Base-by-base conservation (phyloP, 257 asterid genomes). In the Salvia splendens region DNA sequence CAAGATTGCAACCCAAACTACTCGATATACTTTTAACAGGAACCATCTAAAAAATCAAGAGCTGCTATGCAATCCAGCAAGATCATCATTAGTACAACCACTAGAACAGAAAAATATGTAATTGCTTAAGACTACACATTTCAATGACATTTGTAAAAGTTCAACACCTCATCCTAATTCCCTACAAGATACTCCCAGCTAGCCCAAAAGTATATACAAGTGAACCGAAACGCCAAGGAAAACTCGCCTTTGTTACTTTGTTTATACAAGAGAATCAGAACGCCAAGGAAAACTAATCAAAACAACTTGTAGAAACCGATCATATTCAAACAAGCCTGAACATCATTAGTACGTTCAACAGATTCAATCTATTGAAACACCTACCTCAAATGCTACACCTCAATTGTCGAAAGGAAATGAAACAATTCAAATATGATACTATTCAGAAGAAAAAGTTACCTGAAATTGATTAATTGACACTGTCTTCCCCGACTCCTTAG, bases 381-480 rank as follows among this genome's bases (percentile, higher is more conserved):
- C 66, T 45, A 30, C 28, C 59, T 16, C 12, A 58, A 69, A 33
- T 45, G 60, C 28, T 40, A 40, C 52, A 56, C 24, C 35, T 8
- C 61, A 66, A 9, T 46, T 20, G 5, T 42, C 8, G 8, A 0
- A 17, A 64, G 15, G 57, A 62, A 68, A 24, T 20, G 36, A 54
- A 67, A 69, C 38, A 17, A 32, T 5, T 30, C 17, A 66, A 70
- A 38, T 33, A 56, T 12, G 7, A 45, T 65, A 30, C 28, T 45
- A 14, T 20, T 47, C 2, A 51, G 53, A 66, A 41, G 24, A 69
- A 6, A 6, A 65, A 66, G 32, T 73, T 74, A 89, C 98, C 98
- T 91, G 97, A 77, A 94, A 94, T 75, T 94, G 99, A 79, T 94
- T 94, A 43, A 81, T 75, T 7, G 92, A 83, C 33, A 85, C 86